Evolutionary conservation across 2,329 filamentous ascomycete species (phyloP).

Genomic region (Paecilomyces formosus): DNA sequence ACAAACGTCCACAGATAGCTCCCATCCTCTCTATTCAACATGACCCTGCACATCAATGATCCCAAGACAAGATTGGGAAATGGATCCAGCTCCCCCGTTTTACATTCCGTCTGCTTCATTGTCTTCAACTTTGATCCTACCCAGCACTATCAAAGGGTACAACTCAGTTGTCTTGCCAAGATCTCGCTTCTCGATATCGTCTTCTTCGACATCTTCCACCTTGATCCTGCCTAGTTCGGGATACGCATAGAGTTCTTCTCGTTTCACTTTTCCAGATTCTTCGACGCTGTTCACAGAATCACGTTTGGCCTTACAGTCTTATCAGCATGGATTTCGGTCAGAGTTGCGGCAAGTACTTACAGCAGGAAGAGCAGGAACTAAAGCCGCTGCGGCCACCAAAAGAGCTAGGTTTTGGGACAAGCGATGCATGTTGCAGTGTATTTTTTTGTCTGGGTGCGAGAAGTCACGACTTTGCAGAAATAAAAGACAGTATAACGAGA

Average conservation of each 20-base stretch:
- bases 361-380: neutral
- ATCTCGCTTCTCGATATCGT: neutral
- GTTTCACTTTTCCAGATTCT: neutral
- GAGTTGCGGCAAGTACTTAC: neutral
- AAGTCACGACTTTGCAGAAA: neutral
- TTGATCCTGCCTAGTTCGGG: neutral
- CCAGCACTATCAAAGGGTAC: too few relatives aligned
- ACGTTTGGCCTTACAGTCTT: neutral
- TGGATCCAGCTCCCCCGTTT: neutral
- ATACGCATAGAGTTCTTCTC: slow-evolving; percentile 1
- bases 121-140: neutral
- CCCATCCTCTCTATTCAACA: neutral
- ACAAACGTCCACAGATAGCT: neutral
- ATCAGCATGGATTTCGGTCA: neutral
- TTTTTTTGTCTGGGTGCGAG: neutral
- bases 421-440: neutral
- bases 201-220: slow-evolving; percentile 2
- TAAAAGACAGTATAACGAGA: neutral
- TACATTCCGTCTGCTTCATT: too few relatives aligned
- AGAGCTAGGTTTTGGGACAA: neutral
- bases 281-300: neutral
- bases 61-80: slow-evolving; percentile 1
- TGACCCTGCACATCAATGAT: slow-evolving; percentile 1
- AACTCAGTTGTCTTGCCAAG: too few relatives aligned
- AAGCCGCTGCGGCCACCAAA: neutral